Base-by-base conservation (phyloP, 371 early-diverging fungal genomes). In the Gilbertella persicaria region DNA sequence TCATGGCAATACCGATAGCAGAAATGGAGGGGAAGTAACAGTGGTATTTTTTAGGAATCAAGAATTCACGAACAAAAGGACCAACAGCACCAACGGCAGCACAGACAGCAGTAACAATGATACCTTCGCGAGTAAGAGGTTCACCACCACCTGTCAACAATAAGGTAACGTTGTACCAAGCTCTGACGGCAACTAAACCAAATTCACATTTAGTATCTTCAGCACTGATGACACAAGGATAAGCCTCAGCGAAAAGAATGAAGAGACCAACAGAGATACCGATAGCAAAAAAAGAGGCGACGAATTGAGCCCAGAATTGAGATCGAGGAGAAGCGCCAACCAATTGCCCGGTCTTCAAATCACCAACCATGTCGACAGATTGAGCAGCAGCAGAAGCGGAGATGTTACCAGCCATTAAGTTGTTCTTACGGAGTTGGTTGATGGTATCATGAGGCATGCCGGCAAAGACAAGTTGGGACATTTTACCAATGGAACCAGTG, bases 1-100 rank as follows among this genome's bases (percentile, higher is more conserved):
- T 82, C 64, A 88, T 75, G 40, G 85, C 84, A 47, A 90, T 73
- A 58, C 91, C 91, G 19, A 88, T 63, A 35, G 91, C 86, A 54
- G 75, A 78, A 51, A 82, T 41, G 55, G 86, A 88, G 50, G 86
- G 79, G 65, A 82, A 65, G 58, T 65, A 82, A 30, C 66, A 64
- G 37, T 77, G 78, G 50, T 73, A 80, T 55, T 74, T 69, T 44
- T 73, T 38, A 26, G 86, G 84, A n/a, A 85, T 46, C 13, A 73
- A 40, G 69, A 79, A 71, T 58, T 74, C 63, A 50, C 79, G 79
- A 50, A 80, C 13, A 30, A 84, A 45, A 29, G 84, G 79, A 52
- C 68, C 55, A 30, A 64, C 47, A 19, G 75, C 61, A 45, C 75
- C 84, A 37, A 82, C 60, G 50, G 64, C 67, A 54, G 72, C 78